Percentiles rank a stretch among this genome's conserved stretches.
phyloP scores from a whole-genome alignment of 2,329 filamentous ascomycete genomes.

The Xylariaceae sp. region DNA sequence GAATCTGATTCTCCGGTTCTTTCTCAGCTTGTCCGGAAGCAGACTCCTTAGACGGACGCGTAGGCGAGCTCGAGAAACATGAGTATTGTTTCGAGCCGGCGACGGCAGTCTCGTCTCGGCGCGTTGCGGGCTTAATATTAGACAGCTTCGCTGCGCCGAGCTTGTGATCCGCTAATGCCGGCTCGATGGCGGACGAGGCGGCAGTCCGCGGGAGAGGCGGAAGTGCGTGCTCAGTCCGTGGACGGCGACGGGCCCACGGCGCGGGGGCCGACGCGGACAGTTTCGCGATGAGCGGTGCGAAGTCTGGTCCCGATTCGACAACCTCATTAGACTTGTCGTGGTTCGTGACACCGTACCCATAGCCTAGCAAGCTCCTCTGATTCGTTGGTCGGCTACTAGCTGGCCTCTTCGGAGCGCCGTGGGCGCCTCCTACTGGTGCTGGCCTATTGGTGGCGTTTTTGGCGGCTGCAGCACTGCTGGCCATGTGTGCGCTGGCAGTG shows the following conservation, averaged over 20 bases:
- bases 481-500: constrained; percentile 53
- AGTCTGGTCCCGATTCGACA: neutral
- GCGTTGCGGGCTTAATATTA: constrained; percentile 30
- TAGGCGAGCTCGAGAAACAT: constrained; percentile 55
- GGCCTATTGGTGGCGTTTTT: constrained; percentile 22
- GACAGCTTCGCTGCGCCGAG: constrained; percentile 36
- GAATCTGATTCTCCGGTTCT: constrained; percentile 27
- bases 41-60: constrained; percentile 9
- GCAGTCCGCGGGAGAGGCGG: constrained; percentile 7
- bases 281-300: constrained; percentile 23
- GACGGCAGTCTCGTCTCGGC: constrained; percentile 8
- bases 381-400: constrained; percentile 23
- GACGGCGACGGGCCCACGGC: constrained; percentile 15
- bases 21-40: neutral
- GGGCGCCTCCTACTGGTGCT: constrained; percentile 16
- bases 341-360: constrained; percentile 23
- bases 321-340: constrained; percentile 30
- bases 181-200: constrained; percentile 27
- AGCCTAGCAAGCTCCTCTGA: constrained; percentile 31
- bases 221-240: constrained; percentile 9
- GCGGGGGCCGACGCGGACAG: constrained; percentile 19
- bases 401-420: constrained; percentile 16
- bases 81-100: constrained; percentile 42
- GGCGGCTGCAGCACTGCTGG: constrained; percentile 33
- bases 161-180: constrained; percentile 36